Evolutionary conservation across 352 stramenopile genomes (phyloP).

Genomic region (Phytophthora cryptogea): DNA sequence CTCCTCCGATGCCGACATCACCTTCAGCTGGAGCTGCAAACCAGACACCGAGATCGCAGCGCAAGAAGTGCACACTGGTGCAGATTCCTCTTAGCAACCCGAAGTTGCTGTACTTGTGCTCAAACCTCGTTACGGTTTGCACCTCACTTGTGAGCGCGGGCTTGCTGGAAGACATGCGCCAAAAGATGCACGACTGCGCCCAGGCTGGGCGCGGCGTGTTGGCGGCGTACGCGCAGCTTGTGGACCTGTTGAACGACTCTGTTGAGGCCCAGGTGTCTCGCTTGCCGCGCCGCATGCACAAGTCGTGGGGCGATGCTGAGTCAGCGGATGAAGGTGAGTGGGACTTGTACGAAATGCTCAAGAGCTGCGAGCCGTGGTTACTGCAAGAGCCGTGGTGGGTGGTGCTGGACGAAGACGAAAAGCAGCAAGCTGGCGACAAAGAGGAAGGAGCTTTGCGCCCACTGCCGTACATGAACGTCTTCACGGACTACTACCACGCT

Average conservation of each 20-base stretch:
- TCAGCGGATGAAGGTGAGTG: conserved; percentile 49
- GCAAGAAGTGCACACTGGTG: conserved; percentile 45
- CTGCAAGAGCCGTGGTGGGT: conserved; percentile 62
- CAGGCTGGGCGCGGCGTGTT: conserved; percentile 42
- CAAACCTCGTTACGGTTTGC: conserved; percentile 56
- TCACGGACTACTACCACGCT: conserved; percentile 51
- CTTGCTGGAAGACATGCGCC: conserved; percentile 52
- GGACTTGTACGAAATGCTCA: conserved; percentile 64
- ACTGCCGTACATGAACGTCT: conserved; percentile 52
- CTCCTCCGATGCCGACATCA: conserved; percentile 32
- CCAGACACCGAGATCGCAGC: conserved; percentile 17
- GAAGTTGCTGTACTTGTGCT: conserved; percentile 61
- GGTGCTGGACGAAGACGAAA: conserved; percentile 48
- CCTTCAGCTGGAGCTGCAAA: conserved; percentile 3
- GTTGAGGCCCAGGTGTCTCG: conserved; percentile 49
- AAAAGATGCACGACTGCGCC: conserved; percentile 50
- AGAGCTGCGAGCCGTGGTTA: conserved; percentile 60
- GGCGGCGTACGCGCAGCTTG: conserved; percentile 48
- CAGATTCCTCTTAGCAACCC: conserved; percentile 66
- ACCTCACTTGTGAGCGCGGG: conserved; percentile 40
- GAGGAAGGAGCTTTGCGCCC: conserved; percentile 42
- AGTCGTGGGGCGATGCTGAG: conserved; percentile 40
- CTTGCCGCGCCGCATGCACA: conserved; percentile 46
- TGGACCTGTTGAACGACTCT: conserved; percentile 52
- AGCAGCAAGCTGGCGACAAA: conserved; percentile 34